Percentiles rank a stretch among this genome's conserved stretches.
Conservation (phyloP, 768 basidiomycete species). For the Suillus hirtellus region DNA sequence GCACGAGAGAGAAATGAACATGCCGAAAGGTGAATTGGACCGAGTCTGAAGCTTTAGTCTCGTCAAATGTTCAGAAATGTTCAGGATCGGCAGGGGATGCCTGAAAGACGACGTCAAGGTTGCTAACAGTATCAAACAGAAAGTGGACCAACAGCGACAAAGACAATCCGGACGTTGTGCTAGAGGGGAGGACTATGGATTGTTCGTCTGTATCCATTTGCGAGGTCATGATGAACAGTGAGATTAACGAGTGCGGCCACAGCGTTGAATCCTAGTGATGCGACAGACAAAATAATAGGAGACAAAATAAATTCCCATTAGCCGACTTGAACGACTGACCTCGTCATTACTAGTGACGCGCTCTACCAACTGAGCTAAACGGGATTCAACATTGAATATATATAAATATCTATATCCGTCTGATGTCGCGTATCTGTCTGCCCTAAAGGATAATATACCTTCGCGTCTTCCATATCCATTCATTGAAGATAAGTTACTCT, state of each 20-base stretch:
- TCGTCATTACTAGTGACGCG: constrained; percentile 50
- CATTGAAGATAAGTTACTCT: not conserved
- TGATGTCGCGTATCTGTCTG: constrained; percentile 28
- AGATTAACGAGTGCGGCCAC: not conserved
- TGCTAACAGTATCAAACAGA: not conserved
- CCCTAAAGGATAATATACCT: constrained; percentile 26
- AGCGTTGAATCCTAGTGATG: not conserved
- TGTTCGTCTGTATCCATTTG: constrained; percentile 79
- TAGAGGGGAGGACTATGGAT: constrained; percentile 71
- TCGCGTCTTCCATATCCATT: not conserved
- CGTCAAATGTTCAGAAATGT: constrained; percentile 94
- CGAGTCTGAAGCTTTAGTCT: constrained; percentile 76
- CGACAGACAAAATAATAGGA: not conserved
- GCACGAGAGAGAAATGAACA: constrained; percentile 3
- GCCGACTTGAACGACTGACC: constrained; percentile 45
- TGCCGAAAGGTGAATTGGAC: constrained; percentile 66
- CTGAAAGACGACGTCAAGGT: constrained; percentile 43
- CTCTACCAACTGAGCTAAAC: constrained; percentile 52
- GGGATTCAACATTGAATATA: constrained; percentile 15
- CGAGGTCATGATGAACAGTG: constrained; percentile 40
- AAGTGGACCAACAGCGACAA: constrained; percentile 61
- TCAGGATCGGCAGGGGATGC: constrained; percentile 94
- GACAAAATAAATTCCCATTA: constrained; percentile 36
- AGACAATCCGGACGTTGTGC: constrained; percentile 71
- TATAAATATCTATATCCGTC: not conserved